Percentiles rank a stretch among this genome's conserved stretches.
Evolutionary conservation across 1,284 basidiomycete genomes (phyloP).

Genomic region (Cryptococcus amylolentus): DNA sequence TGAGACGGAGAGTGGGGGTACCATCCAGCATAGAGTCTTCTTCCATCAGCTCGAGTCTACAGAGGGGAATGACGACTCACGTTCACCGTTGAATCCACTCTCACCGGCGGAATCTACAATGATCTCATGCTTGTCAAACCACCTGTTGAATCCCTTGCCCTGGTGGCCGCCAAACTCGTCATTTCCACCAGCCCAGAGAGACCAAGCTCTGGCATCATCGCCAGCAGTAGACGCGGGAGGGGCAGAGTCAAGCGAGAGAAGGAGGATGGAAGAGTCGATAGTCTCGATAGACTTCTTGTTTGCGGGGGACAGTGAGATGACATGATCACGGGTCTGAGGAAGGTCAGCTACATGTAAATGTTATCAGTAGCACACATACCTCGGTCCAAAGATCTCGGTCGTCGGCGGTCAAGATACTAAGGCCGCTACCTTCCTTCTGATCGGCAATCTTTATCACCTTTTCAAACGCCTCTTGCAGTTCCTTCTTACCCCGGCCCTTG

Average conservation of each 20-base stretch:
- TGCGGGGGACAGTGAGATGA: constrained; percentile 62
- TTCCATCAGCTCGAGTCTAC: constrained; percentile 5
- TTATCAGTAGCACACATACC: constrained; percentile 48
- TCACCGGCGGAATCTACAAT: constrained; percentile 91
- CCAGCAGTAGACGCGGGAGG: constrained; percentile 20
- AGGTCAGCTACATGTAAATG: not conserved
- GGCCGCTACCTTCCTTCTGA: constrained; percentile 51
- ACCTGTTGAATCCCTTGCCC: constrained; percentile 72
- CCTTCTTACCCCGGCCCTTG: constrained; percentile 60
- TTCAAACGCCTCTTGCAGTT: constrained; percentile 78
- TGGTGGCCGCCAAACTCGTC: constrained; percentile 17
- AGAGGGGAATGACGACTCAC: constrained; percentile 25
- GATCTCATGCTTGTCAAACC: constrained; percentile 96
- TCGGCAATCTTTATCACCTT: constrained; percentile 70
- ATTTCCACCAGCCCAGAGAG: constrained; percentile 79
- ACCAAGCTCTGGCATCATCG: constrained; percentile 73
- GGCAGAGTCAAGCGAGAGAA: constrained; percentile 74
- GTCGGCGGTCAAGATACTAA: constrained; percentile 76
- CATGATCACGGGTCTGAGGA: constrained; percentile 60
- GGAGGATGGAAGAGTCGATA: constrained; percentile 85
- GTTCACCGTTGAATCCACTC: constrained; percentile 72
- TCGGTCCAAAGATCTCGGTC: constrained; percentile 90
- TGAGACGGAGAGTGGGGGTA: constrained; percentile 89
- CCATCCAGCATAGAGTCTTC: constrained; percentile 63
- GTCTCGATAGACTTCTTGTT: constrained; percentile 70